Conservation (phyloP, 345 rosid genomes). For the Citrus unshiu region DNA sequence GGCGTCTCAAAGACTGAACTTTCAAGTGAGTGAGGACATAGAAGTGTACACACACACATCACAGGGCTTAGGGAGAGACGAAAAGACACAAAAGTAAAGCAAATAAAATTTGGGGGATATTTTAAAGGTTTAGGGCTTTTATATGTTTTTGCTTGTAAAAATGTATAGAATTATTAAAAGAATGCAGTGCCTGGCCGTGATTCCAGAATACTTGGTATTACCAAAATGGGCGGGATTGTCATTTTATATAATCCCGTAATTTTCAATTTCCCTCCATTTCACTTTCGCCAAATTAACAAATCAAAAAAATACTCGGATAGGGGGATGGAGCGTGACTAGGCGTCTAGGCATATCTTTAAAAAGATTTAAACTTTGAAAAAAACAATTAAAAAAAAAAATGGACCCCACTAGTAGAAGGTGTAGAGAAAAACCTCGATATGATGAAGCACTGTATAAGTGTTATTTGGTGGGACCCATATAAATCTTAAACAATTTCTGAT, state of each 20-base stretch:
- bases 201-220: background rate
- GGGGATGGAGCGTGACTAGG: too few relatives aligned
- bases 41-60: too few relatives aligned
- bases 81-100: background rate
- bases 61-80: background rate
- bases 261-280: conserved; percentile 50
- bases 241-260: conserved; percentile 9
- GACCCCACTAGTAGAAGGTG: background rate
- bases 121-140: conserved; percentile 13
- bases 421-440: too few relatives aligned
- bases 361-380: too few relatives aligned
- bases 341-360: too few relatives aligned
- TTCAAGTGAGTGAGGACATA: too few relatives aligned
- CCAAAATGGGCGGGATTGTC: conserved; percentile 27
- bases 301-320: background rate
- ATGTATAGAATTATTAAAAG: too few relatives aligned
- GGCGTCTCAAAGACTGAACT: background rate
- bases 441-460: too few relatives aligned
- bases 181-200: background rate
- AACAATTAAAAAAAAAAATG: background rate
- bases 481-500: too few relatives aligned
- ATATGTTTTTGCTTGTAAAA: too few relatives aligned
- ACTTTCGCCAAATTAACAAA: conserved; percentile 6
- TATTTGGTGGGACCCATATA: too few relatives aligned
- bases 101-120: background rate